Percentiles rank a stretch among this genome's conserved stretches.
These are phyloP conservation scores for Calvatia gigantea DNA, from an alignment of 768 basidiomycete species.

Conservation along the genomic window DNA sequence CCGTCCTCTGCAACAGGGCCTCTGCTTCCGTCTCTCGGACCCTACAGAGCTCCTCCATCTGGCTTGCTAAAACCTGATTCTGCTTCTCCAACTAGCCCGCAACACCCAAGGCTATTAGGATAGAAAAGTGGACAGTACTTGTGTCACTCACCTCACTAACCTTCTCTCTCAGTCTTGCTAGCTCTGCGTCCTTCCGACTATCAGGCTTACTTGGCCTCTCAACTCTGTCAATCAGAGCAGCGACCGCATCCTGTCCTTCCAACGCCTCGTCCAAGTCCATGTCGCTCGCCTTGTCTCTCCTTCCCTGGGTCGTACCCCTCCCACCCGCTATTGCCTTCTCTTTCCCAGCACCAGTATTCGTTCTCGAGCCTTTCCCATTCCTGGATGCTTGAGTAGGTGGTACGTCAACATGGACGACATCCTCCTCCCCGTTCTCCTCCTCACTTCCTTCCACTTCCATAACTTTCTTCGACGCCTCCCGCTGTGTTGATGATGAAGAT, in stretches of 20 bases:
- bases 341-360: not conserved
- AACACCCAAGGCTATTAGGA: not conserved
- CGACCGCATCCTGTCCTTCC: slow-evolving; percentile 1
- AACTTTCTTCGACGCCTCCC: slow-evolving; percentile 11
- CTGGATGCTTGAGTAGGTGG: slow-evolving; percentile 11
- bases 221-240: slow-evolving; percentile 5
- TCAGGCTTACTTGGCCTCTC: not conserved
- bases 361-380: not conserved
- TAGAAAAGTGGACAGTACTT: not conserved
- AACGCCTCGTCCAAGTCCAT: slow-evolving; percentile 19
- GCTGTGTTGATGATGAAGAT: slow-evolving; percentile 2
- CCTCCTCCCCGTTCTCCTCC: slow-evolving; percentile 22
- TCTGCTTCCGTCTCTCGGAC: slow-evolving; percentile 68
- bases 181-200: slow-evolving; percentile 10
- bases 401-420: not conserved
- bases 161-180: slow-evolving; percentile 14
- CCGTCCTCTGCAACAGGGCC: slow-evolving; percentile 42
- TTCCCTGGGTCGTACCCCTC: not conserved
- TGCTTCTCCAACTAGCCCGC: slow-evolving; percentile 37
- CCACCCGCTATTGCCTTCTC: not conserved
- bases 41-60: slow-evolving; percentile 56
- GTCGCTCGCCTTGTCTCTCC: slow-evolving; percentile 10
- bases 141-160: slow-evolving; percentile 14
- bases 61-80: slow-evolving; percentile 43
- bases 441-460: slow-evolving; percentile 14